phyloP scores from a whole-genome alignment of 805 yeast species.

The Pichia deserticola region DNA sequence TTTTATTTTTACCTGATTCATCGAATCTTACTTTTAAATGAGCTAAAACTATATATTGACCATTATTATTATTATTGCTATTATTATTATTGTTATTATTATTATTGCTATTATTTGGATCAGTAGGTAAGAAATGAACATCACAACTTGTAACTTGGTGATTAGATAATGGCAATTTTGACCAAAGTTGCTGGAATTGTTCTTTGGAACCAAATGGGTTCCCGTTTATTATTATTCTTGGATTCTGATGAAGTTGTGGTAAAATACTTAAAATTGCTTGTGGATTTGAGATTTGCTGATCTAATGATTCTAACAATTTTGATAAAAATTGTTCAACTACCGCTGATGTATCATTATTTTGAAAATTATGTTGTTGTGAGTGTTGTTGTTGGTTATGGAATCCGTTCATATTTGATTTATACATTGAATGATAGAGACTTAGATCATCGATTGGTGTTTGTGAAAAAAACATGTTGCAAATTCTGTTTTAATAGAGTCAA shows the following conservation, averaged over 20 bases:
- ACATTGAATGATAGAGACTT: no score
- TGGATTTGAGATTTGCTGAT: slow-evolving; percentile 10
- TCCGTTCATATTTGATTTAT: not conserved
- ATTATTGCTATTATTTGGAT: no score
- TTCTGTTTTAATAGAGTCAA: no score
- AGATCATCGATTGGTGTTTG: no score
- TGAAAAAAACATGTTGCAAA: no score
- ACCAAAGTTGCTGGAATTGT: slow-evolving; percentile 54
- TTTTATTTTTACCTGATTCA: slow-evolving; percentile 61
- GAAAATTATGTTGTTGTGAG: not conserved
- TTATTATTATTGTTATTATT: not conserved
- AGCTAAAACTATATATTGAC: slow-evolving; percentile 33
- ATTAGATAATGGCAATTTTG: slow-evolving; percentile 47
- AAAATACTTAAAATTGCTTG: slow-evolving; percentile 12
- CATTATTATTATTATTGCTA: not conserved
- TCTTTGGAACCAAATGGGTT: slow-evolving; percentile 44
- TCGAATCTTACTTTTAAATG: slow-evolving; percentile 63
- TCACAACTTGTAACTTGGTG: slow-evolving; percentile 61
- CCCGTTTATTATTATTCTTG: slow-evolving; percentile 54
- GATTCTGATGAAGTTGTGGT: slow-evolving; percentile 42
- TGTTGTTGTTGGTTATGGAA: not conserved
- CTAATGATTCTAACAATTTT: slow-evolving; percentile 21
- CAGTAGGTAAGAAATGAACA: slow-evolving; percentile 47
- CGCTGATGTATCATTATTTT: not conserved
- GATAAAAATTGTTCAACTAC: slow-evolving; percentile 17